phyloP scores from a whole-genome alignment of 2,329 filamentous ascomycete species.

The Phialophora verrucosa region DNA sequence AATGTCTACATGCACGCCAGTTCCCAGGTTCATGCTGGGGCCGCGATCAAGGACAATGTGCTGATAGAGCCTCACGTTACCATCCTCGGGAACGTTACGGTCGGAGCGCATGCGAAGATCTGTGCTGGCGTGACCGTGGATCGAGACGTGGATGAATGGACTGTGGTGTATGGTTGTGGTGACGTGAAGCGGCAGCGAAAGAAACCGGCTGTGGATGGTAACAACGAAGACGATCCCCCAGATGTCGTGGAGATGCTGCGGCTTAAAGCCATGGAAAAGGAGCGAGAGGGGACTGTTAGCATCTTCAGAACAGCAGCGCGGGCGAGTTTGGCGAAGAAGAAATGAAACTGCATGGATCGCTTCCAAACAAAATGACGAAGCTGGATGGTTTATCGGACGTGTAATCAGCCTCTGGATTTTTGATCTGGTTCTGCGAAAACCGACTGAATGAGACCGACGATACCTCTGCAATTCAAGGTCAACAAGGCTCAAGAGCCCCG shows the following conservation, averaged over 20 bases:
- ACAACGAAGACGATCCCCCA: slow-evolving; percentile 34
- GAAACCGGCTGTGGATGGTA: background rate
- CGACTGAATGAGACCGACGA: background rate
- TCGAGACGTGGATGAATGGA: slow-evolving; percentile 67
- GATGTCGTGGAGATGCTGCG: slow-evolving; percentile 62
- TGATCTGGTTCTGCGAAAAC: background rate
- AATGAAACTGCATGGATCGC: slow-evolving; percentile 18
- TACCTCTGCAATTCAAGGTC: background rate
- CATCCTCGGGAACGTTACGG: slow-evolving; percentile 44
- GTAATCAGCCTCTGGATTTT: background rate
- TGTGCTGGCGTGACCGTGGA: slow-evolving; percentile 65
- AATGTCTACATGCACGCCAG: slow-evolving; percentile 49
- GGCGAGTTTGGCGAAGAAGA: slow-evolving; percentile 38
- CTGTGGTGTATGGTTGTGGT: slow-evolving; percentile 70
- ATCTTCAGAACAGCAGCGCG: slow-evolving; percentile 32
- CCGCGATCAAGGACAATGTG: slow-evolving; percentile 48
- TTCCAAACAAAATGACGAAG: background rate
- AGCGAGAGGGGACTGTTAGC: slow-evolving; percentile 33
- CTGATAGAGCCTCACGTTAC: slow-evolving; percentile 54
- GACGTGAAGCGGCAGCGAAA: slow-evolving; percentile 43
- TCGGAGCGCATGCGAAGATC: slow-evolving; percentile 69
- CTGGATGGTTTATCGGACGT: background rate
- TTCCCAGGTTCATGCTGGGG: slow-evolving; percentile 46
- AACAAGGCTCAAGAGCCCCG: background rate
- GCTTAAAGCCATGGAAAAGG: slow-evolving; percentile 63